Evolutionary conservation across 352 stramenopile genomes (phyloP), one percentile per base, ranked within the genome.

Genomic region (Phytophthora sojae): DNA sequence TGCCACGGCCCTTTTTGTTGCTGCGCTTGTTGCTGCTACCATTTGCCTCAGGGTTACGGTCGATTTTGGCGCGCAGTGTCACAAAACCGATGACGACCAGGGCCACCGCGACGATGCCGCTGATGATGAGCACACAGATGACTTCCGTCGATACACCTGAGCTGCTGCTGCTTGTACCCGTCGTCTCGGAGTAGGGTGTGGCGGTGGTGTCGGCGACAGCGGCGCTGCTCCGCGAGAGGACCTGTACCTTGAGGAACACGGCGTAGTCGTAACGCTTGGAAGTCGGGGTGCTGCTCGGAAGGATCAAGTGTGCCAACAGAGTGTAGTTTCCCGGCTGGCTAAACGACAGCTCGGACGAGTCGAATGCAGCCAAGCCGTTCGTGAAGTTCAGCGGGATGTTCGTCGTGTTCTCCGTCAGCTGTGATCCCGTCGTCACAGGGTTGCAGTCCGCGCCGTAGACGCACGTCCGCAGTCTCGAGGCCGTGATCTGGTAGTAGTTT

Each of bases 261-360:
- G 87, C 87, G 56, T 89, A 95, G 81, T 95, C 87, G 60, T 85
- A 90, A 1, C 87, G 79, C 44, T 77, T 69, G 49, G 75, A 71
- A 23, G 70, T 80, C 0, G 81, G 63, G 35, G 69, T 76, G 14
- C 61, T 71, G 15, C 83, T 85, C 0, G 87, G 83, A 14, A 95
- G 54, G 21, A 90, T 81, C 50, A 94, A 71, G 56, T 93, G 87
- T 2, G 85, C 85, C 44, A 92, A 60, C 23, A 94, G 53, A 2
- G 71, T 80, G 37, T 91, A 88, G 63, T 73, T 80, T 37, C 85
- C 85, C 2, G 82, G 57, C 0, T 68, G 59, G 8, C 76, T 21
- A 49, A 94, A 92, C 19, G 77, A 66, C n/a, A 93, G 65, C 44
- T 89, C 80, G 19, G 76, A 81, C 19, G 83, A 86, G 29, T 81